A percentile compares a stretch with the other conserved stretches of the same genome.
Conservation (phyloP, 768 basidiomycete species). For the Gelatoporia subvermispora region DNA sequence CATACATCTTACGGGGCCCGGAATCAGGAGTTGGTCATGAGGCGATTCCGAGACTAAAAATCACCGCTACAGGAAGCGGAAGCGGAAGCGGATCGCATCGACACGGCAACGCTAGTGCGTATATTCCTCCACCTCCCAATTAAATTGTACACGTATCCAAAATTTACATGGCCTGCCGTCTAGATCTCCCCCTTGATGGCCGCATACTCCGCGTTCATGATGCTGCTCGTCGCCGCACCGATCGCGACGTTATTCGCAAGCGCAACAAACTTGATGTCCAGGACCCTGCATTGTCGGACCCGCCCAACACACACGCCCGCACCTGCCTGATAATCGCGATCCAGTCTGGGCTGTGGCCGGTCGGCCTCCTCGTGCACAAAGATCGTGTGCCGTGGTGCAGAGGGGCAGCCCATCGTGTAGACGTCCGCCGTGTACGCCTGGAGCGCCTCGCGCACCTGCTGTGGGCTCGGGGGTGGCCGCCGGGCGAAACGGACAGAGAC, state of each 20-base stretch:
- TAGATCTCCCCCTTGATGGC: constrained; percentile 60
- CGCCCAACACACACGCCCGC: constrained; percentile 90
- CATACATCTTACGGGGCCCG: too few relatives aligned
- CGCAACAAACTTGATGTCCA: constrained; percentile 95
- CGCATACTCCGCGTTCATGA: constrained; percentile 98
- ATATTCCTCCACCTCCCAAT: too few relatives aligned
- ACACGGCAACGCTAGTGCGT: too few relatives aligned
- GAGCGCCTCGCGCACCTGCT: constrained; percentile 84
- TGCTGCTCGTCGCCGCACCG: constrained; percentile 93
- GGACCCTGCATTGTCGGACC: constrained; percentile 82
- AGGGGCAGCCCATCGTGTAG: constrained; percentile 72
- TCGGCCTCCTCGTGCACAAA: constrained; percentile 92
- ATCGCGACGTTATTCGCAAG: constrained; percentile 91
- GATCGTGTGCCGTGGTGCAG: constrained; percentile 79
- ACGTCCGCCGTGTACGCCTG: constrained; percentile 70
- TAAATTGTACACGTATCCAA: too few relatives aligned
- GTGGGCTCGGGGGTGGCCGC: constrained; percentile 78
- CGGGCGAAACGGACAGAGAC: constrained; percentile 81
- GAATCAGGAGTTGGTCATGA: too few relatives aligned
- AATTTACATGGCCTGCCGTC: not conserved
- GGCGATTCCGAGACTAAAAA: too few relatives aligned
- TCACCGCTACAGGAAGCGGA: too few relatives aligned
- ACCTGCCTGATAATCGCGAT: constrained; percentile 85
- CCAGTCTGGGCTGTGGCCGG: constrained; percentile 90
- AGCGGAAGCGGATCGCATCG: too few relatives aligned